Conservation (phyloP, 2,329 filamentous ascomycete species). For the Talaromyces sp. region DNA sequence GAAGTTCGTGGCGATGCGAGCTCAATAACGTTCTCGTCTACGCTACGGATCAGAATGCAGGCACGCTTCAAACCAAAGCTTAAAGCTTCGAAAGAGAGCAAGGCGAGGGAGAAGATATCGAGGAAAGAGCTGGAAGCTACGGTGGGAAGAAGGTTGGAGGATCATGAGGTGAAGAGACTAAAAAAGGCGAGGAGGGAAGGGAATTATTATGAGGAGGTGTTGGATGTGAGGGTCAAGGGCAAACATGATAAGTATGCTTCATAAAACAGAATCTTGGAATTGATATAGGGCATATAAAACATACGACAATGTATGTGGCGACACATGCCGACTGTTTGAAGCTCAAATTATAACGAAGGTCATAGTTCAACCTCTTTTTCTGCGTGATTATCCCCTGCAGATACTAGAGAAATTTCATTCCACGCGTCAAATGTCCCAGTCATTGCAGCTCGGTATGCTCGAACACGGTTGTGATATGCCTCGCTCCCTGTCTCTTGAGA, state of each 20-base stretch:
- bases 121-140: slow-evolving; percentile 79
- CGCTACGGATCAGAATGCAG: slow-evolving; percentile 85
- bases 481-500: slow-evolving; percentile 6
- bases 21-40: slow-evolving; percentile 64
- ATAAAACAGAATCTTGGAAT: slow-evolving; percentile 14
- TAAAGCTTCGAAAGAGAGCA: slow-evolving; percentile 76
- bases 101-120: slow-evolving; percentile 79
- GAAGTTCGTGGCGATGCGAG: slow-evolving; percentile 76
- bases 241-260: slow-evolving; percentile 81
- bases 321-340: background rate
- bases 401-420: slow-evolving; percentile 42
- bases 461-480: slow-evolving; percentile 4
- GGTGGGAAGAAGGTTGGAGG: slow-evolving; percentile 70
- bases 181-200: slow-evolving; percentile 82
- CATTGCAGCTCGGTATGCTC: slow-evolving; percentile 41
- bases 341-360: slow-evolving; percentile 13
- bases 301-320: background rate
- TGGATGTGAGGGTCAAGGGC: slow-evolving; percentile 84
- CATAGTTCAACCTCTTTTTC: slow-evolving; percentile 43
- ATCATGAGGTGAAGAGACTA: slow-evolving; percentile 79
- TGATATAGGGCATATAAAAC: background rate
- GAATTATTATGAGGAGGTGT: slow-evolving; percentile 79
- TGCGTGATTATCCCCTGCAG: slow-evolving; percentile 42
- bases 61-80: slow-evolving; percentile 85
- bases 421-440: slow-evolving; percentile 44